Percentiles rank a stretch among this genome's conserved stretches.
phyloP scores from a whole-genome alignment of 2,329 filamentous ascomycete species.

The Colletotrichum graminicola region DNA sequence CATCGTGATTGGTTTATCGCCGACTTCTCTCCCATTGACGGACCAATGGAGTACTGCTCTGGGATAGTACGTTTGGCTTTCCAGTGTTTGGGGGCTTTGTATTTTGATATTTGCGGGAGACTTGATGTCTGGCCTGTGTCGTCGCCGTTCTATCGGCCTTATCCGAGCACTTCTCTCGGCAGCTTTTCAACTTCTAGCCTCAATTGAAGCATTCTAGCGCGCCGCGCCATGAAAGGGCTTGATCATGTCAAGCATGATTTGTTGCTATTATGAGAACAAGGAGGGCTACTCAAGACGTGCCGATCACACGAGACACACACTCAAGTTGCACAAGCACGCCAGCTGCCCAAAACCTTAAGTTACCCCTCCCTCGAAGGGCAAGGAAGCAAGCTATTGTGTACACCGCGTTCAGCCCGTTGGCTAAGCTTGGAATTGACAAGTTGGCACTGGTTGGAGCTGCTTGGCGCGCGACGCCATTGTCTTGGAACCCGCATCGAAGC shows the following conservation, averaged over 20 bases:
- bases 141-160: not conserved
- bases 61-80: not conserved
- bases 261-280: not conserved
- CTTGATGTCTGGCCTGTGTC: not conserved
- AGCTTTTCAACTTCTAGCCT: constrained; percentile 6
- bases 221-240: constrained; percentile 9
- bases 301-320: not conserved
- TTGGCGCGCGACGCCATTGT: constrained; percentile 35
- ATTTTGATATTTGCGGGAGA: not conserved
- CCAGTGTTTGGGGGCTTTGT: not conserved
- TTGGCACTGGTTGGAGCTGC: constrained; percentile 25
- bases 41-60: not conserved
- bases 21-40: not conserved
- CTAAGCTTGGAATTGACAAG: constrained; percentile 25
- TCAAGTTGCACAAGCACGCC: not conserved
- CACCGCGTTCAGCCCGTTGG: constrained; percentile 1
- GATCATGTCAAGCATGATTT: constrained; percentile 16
- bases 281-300: not conserved
- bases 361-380: constrained; percentile 2
- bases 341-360: not conserved
- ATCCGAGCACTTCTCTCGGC: not conserved
- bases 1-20: not conserved
- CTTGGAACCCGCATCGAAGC: constrained; percentile 25
- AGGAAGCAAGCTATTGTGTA: not conserved
- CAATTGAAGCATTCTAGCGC: constrained; percentile 30